A percentile compares a stretch with the other conserved stretches of the same genome.
phyloP scores from a whole-genome alignment of 371 early-diverging fungal genomes.

The Saksenaea vasiformis region DNA sequence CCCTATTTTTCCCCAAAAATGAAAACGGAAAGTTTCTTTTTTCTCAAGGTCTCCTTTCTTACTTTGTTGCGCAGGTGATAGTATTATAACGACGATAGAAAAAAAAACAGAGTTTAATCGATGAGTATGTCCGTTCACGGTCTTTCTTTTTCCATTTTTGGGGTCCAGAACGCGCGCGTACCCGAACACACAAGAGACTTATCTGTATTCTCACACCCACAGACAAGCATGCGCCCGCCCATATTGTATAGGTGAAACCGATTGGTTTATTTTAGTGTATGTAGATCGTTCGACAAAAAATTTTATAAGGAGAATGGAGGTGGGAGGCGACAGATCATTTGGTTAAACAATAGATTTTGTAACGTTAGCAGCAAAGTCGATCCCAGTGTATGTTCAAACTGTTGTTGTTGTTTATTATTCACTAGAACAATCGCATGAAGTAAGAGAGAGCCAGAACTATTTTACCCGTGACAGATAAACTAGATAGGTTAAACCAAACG shows the following conservation, averaged over 20 bases:
- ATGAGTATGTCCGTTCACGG: constrained; percentile 1
- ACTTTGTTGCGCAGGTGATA: not conserved
- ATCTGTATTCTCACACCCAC: not conserved
- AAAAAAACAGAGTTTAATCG: constrained; percentile 1
- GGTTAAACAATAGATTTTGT: not conserved
- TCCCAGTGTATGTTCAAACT: not conserved
- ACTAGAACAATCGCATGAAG: not conserved
- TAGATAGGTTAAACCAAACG: not conserved
- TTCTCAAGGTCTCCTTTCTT: not conserved
- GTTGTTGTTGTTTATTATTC: not conserved
- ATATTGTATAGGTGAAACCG: not conserved
- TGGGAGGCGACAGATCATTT: not conserved
- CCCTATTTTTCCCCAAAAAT: not conserved
- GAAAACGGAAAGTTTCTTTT: not conserved
- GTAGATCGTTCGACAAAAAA: not conserved
- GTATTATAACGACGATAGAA: not conserved
- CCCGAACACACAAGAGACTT: not conserved
- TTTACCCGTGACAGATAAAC: not conserved
- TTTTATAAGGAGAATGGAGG: not conserved
- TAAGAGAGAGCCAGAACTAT: not conserved
- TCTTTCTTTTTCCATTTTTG: constrained; percentile 1
- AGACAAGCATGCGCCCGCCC: not conserved
- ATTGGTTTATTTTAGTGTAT: not conserved
- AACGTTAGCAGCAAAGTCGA: constrained; percentile 4
- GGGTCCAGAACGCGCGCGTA: not conserved